Evolutionary conservation across 2,329 filamentous ascomycete species (phyloP), one percentile per base, ranked within the genome.

Genomic region (Parafenestella ontariensis): DNA sequence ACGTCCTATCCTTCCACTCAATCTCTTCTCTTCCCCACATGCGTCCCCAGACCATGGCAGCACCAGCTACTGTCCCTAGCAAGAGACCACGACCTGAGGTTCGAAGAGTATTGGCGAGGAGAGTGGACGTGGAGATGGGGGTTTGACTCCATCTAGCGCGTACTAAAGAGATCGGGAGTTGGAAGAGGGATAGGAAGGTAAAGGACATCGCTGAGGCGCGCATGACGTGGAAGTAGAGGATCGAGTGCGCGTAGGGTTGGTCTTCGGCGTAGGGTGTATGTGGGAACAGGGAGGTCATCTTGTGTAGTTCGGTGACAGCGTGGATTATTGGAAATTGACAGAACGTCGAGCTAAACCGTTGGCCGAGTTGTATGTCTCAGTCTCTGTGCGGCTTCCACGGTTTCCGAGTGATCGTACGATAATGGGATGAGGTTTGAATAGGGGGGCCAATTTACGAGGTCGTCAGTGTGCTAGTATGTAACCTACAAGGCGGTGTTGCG

Each of bases 1-100:
- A 89, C 51, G 81, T 81, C 17, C 87, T 78, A 66, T 89, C 86
- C 64, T 82, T 74, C 86, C 86, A 89, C 71, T 89, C 86, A 28
- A 89, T 84, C 36, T 82, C 77, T 60, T 85, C 80, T 15, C 79
- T 77, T 0, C 82, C 84, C 48, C 74, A 74, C 86, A 89, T 88
- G 2, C 81, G 76, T 0, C 66, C 76, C 24, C 73, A 69, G 3
- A 85, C 75, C 59, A 75, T 80, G 4, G 81, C 53, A 1, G 74
- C 73, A 21, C 82, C 72, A 1, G 84, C 56, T 0, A 76, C 78
- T 1, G 81, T 65, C 0, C 79, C 82, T 23, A 82, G 57, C 1
- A 82, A 49, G 3, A 79, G 78, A 49, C 81, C 81, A 1, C 76
- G 76, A 8, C 81, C 80, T 0, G 80, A 74, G 9, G 78, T 75